A percentile compares a stretch with the other conserved stretches of the same genome.
These are phyloP conservation scores for Aquilaria agallochum DNA, from an alignment of 441 rosid genomes.

Conservation along the genomic window DNA sequence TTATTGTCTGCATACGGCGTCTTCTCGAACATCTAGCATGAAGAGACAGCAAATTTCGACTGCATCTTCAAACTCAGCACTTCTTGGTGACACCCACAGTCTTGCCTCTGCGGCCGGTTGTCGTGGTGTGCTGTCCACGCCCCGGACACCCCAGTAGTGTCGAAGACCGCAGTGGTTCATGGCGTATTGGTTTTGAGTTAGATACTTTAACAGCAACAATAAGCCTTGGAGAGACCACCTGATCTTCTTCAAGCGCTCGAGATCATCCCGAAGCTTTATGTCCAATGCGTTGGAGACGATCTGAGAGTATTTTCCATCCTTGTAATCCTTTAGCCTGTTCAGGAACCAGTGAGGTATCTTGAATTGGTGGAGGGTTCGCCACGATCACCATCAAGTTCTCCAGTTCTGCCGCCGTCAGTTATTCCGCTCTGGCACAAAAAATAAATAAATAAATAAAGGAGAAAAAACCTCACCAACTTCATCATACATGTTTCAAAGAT, in stretches of 20 bases:
- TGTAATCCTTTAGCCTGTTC: constrained; percentile 73
- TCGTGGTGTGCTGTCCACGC: constrained; percentile 96
- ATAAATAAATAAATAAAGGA: background rate
- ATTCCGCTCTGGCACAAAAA: constrained; percentile 39
- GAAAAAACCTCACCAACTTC: background rate
- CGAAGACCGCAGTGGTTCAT: constrained; percentile 92
- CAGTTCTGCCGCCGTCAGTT: constrained; percentile 51
- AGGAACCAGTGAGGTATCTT: constrained; percentile 75
- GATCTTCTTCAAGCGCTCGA: constrained; percentile 71
- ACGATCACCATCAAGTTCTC: constrained; percentile 60
- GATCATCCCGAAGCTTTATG: constrained; percentile 68
- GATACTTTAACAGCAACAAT: background rate
- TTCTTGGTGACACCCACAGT: constrained; percentile 94
- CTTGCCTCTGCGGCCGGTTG: constrained; percentile 91
- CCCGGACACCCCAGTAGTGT: constrained; percentile 95
- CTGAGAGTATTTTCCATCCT: constrained; percentile 70
- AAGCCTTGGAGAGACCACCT: constrained; percentile 25
- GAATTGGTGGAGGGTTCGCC: constrained; percentile 67
- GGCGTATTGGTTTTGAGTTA: constrained; percentile 2
- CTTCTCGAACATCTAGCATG: no score
- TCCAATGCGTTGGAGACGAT: constrained; percentile 67
- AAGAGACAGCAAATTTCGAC: constrained; percentile 1
- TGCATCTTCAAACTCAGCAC: constrained; percentile 27
- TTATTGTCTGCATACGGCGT: no score
- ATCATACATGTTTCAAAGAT: background rate